phyloP scores from a whole-genome alignment of 2,329 filamentous ascomycete species.

The Beauveria asiatica region DNA sequence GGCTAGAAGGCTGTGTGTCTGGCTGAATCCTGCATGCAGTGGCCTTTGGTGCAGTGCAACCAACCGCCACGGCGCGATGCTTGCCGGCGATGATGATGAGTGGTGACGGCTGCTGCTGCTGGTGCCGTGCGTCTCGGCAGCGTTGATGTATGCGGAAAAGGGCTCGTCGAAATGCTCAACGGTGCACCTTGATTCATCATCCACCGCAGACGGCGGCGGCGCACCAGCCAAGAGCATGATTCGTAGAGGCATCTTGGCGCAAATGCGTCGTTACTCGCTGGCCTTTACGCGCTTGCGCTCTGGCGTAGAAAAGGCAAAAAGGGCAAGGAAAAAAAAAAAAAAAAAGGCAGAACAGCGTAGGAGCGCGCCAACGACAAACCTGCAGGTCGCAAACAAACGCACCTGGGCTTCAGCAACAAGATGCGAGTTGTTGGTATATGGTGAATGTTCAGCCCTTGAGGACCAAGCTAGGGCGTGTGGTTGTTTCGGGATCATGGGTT shows the following conservation, averaged over 20 bases:
- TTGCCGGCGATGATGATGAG: conserved; percentile 30
- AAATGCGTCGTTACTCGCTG: too few relatives aligned
- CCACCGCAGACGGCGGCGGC: conserved; percentile 46
- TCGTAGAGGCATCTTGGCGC: conserved; percentile 17
- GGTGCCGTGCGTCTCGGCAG: too few relatives aligned
- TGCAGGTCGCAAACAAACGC: too few relatives aligned
- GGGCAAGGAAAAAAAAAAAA: too few relatives aligned
- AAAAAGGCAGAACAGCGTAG: too few relatives aligned
- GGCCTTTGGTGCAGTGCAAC: conserved; percentile 39
- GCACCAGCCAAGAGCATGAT: conserved; percentile 41
- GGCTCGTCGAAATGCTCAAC: conserved; percentile 11
- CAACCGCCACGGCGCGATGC: conserved; percentile 43
- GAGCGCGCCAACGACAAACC: too few relatives aligned
- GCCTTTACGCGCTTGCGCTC: too few relatives aligned
- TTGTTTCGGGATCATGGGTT: neutral
- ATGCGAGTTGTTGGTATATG: too few relatives aligned
- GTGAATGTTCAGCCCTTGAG: too few relatives aligned
- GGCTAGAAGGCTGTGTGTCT: conserved; percentile 31
- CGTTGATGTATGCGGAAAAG: neutral
- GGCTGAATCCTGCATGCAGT: conserved; percentile 45
- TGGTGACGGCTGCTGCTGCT: neutral
- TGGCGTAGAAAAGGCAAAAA: too few relatives aligned
- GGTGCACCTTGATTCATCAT: conserved; percentile 36
- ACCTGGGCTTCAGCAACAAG: too few relatives aligned
- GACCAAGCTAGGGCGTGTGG: too few relatives aligned